Base-by-base conservation (phyloP, 2,329 filamentous ascomycete species). In the Monosporascus sp. region DNA sequence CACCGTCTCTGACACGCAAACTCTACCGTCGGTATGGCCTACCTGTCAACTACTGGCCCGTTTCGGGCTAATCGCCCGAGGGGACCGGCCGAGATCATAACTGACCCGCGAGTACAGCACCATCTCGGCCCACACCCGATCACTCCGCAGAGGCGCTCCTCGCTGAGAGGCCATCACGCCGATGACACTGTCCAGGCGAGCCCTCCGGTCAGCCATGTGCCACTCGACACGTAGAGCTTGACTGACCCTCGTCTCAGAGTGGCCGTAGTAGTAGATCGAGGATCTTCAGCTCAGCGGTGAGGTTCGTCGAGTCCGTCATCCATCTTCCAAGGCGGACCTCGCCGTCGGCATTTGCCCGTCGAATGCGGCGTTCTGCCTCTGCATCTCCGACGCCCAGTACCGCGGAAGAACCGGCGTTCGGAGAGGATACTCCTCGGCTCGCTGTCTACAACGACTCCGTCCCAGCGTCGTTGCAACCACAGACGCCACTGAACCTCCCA, bases 401-500 rank as follows among this genome's bases (percentile, higher is more conserved):
- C 26, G 53, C 57, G 28, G 53, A 57, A 17, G 50, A 53, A 45
- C 17, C 40, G 20, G 38, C 57, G 46, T 65, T 59, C 8, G 44
- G 18, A 43, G 37, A 20, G 38, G 55, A 55, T 22, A 50, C 47
- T 5, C 64, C 63, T 22, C 63, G 62, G 35, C 54, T 78, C 48
- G 65, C 63, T 22, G 66, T 81, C 26, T 80, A 81, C 56, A 71
- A 79, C 55, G 78, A 81, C 57, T 64, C 64, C 24, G 52, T 75
- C 46, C 70, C 77, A 7, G 68, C 74, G 22, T 66, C 67, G 5
- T 65, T 63, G 9, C 78, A 80, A 56, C 77, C 78, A n/a, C 76
- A 77, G 59, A 80, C 78, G 11, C 77, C 78, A 22, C 68, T 69
- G 45, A 72, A 78, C 51, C 60, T 80, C n/a, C 75, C 77, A 1